Evolutionary conservation across 495 filamentous ascomycete genomes (phyloP).

Genomic region (Neurospora sp.): DNA sequence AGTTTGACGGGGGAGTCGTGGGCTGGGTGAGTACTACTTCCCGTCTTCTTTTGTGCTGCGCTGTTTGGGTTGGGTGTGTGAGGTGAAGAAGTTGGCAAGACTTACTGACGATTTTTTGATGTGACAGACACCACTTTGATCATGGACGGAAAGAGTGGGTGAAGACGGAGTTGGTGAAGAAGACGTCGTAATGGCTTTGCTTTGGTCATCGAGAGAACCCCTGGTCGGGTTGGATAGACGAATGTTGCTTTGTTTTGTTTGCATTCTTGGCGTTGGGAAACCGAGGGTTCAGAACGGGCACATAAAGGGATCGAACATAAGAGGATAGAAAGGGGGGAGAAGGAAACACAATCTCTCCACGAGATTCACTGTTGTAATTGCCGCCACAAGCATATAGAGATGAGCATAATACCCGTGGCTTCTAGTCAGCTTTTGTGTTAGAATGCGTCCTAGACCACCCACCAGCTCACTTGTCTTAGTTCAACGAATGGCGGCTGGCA

Average conservation of each 20-base stretch:
- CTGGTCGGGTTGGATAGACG: neutral
- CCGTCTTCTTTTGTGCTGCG: neutral
- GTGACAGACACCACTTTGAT: neutral
- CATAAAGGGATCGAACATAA: neutral
- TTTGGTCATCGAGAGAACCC: neutral
- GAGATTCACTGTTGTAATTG: neutral
- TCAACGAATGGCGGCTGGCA: neutral
- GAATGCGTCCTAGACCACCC: neutral
- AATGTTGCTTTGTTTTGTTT: neutral
- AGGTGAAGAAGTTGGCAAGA: neutral
- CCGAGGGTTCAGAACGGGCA: neutral
- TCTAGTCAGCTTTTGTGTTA: neutral
- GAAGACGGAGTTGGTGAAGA: neutral
- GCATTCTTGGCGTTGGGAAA: neutral
- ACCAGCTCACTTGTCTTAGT: neutral
- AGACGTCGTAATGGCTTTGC: neutral
- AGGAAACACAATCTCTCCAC: neutral
- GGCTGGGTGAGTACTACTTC: conserved; percentile 41
- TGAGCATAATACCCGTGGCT: neutral
- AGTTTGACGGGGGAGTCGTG: conserved; percentile 56
- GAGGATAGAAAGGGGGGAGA: neutral
- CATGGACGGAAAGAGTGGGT: neutral
- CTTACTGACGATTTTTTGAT: neutral
- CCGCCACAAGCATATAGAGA: neutral
- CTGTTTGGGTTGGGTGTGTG: neutral